phyloP scores from a whole-genome alignment of 2,329 filamentous ascomycete genomes.

The Neobulgaria alba region DNA sequence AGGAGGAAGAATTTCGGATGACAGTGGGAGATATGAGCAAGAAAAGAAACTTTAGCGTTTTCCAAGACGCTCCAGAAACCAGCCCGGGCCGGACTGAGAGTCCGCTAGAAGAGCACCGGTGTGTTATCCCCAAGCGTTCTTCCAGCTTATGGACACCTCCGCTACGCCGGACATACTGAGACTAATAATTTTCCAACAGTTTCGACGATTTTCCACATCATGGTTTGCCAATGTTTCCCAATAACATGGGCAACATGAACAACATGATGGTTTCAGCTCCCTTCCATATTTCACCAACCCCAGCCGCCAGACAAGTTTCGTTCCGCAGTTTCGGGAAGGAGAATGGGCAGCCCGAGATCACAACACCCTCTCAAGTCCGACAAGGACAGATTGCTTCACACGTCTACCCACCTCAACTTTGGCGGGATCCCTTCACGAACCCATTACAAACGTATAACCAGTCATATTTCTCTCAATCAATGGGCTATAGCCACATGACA shows the following conservation, averaged over 20 bases:
- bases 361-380: slow-evolving; percentile 11
- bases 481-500: neutral
- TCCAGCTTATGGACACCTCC: too few species aligned
- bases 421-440: slow-evolving; percentile 21
- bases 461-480: too few species aligned
- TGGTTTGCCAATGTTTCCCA: slow-evolving; percentile 14
- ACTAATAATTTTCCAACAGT: slow-evolving; percentile 5
- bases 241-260: slow-evolving; percentile 1
- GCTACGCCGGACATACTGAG: slow-evolving; percentile 2
- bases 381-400: slow-evolving; percentile 16
- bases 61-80: slow-evolving; percentile 22
- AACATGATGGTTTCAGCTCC: slow-evolving; percentile 6
- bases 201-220: slow-evolving; percentile 22
- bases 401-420: slow-evolving; percentile 22
- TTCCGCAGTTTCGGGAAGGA: slow-evolving; percentile 21
- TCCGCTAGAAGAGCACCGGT: slow-evolving; percentile 26
- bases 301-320: slow-evolving; percentile 15
- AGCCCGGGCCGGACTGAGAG: slow-evolving; percentile 27
- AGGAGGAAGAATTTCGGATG: slow-evolving; percentile 27
- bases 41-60: slow-evolving; percentile 23
- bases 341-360: slow-evolving; percentile 14
- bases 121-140: slow-evolving; percentile 3
- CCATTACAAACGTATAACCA: slow-evolving; percentile 13
- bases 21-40: slow-evolving; percentile 19
- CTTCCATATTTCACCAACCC: slow-evolving; percentile 20